These are phyloP conservation scores for Aspergillus sp. DNA, from an alignment of 2,329 filamentous ascomycete genomes.

Conservation along the genomic window DNA sequence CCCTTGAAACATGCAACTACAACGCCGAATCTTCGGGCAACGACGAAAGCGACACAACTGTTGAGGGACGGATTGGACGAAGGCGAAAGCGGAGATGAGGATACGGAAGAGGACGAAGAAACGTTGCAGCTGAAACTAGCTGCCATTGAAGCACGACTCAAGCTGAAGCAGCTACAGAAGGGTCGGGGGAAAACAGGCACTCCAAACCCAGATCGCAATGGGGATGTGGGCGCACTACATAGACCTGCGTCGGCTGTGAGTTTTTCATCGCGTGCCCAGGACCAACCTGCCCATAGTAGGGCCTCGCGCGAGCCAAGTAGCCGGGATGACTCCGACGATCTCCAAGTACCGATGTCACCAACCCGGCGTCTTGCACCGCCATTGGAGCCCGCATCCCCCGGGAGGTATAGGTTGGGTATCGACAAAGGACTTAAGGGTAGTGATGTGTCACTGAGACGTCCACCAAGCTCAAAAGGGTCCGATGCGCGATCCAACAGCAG, in stretches of 20 bases:
- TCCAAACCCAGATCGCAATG: slow-evolving; percentile 20
- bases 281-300: slow-evolving; percentile 15
- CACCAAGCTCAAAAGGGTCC: slow-evolving; percentile 39
- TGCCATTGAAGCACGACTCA: slow-evolving; percentile 83
- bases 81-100: slow-evolving; percentile 56
- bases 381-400: slow-evolving; percentile 68
- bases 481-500: slow-evolving; percentile 31
- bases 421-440: slow-evolving; percentile 80
- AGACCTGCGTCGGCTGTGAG: slow-evolving; percentile 27
- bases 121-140: slow-evolving; percentile 81
- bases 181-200: slow-evolving; percentile 33
- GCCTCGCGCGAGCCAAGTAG: slow-evolving; percentile 14
- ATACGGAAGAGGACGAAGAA: slow-evolving; percentile 82
- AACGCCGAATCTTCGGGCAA: slow-evolving; percentile 36
- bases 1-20: slow-evolving; percentile 56
- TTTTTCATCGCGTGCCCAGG: slow-evolving; percentile 22
- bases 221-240: slow-evolving; percentile 20
- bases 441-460: slow-evolving; percentile 80
- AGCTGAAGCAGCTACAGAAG: slow-evolving; percentile 81
- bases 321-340: slow-evolving; percentile 28
- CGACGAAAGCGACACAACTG: slow-evolving; percentile 31
- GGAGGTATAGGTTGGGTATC: slow-evolving; percentile 77
- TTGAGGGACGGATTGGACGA: slow-evolving; percentile 36
- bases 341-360: slow-evolving; percentile 79
- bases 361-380: slow-evolving; percentile 51